Base-by-base conservation (phyloP, 2,329 filamentous ascomycete species). In the Aspergillus novofumigatus region DNA sequence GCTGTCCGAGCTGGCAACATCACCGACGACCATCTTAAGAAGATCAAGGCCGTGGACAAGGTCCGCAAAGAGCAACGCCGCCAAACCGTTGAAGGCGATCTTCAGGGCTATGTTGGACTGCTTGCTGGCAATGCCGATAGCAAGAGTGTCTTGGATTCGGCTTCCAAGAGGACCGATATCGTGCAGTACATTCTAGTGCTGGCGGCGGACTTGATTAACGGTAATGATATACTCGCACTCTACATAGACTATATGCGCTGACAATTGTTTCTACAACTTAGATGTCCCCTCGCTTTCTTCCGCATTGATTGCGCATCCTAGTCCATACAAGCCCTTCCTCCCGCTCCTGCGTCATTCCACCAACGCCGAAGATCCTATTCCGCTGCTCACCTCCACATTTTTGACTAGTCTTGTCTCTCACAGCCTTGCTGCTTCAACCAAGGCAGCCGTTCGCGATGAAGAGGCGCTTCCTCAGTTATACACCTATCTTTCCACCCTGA, bases 41-140 rank as follows among this genome's bases (percentile, higher is more conserved):
- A 92, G 83, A 96, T 99, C 78, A 92, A 92, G 76, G 91, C 92
- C 60, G 91, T 97, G 67, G 94, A 97, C 76, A 97, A 97, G 78
- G 90, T 94, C 65, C 90, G 92, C 75, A 94, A 91, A 75, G 94
- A 97, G 66, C 89, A 92, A 77, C 86, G 92, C 70, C 88, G 88
- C 72, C 86, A 93, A 71, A 88, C 87, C 20, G 87, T 97, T 60
- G 90, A 96, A 73, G 79, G 77, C 55, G 90, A 97, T 76, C 78
- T 93, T 25, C 83, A 88, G 66, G 90, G 88, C 64, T 99, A 96
- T 77, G 85, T 87, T 58, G 79, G 83, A 62, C 81, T 99, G 62
- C 88, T 99, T 66, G 83, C 94, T 26, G 93, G 94, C 52, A 80
- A 80, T 57, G 75, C 78, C 53, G 78, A 80, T 58, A 84, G 83